Conservation (phyloP, 345 rosid genomes). For the Sisymbrium irio region DNA sequence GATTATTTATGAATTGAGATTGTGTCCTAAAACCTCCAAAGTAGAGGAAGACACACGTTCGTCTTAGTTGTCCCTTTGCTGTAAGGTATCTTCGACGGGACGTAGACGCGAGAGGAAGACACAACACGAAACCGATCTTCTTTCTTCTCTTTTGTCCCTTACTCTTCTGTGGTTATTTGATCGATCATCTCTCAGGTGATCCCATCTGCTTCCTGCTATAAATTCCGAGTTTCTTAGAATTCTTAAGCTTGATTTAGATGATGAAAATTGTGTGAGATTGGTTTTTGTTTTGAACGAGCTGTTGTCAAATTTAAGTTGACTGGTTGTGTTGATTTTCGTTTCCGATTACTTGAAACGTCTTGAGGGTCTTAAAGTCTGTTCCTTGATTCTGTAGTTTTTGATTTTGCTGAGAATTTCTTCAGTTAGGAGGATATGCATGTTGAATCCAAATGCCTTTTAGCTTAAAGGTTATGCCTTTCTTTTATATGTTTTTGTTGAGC, state of each 20-base stretch:
- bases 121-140: constrained; percentile 16
- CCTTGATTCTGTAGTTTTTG: neutral
- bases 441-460: neutral
- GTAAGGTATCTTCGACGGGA: constrained; percentile 19
- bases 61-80: constrained; percentile 7
- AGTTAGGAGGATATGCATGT: constrained; percentile 13
- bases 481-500: neutral
- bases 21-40: constrained; percentile 17
- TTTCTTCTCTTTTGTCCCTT: neutral
- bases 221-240: neutral
- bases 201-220: neutral
- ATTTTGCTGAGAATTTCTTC: neutral
- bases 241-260: neutral
- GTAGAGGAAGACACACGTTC: constrained; percentile 14
- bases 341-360: neutral
- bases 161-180: neutral
- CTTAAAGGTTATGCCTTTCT: neutral
- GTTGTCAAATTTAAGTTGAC: neutral
- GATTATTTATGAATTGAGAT: constrained; percentile 14
- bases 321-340: neutral
- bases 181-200: constrained; percentile 35
- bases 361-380: neutral
- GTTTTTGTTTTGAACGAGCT: neutral
- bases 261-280: neutral
- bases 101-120: constrained; percentile 20